Conservation (phyloP, 345 rosid species). For the Boechera retrofracta region DNA sequence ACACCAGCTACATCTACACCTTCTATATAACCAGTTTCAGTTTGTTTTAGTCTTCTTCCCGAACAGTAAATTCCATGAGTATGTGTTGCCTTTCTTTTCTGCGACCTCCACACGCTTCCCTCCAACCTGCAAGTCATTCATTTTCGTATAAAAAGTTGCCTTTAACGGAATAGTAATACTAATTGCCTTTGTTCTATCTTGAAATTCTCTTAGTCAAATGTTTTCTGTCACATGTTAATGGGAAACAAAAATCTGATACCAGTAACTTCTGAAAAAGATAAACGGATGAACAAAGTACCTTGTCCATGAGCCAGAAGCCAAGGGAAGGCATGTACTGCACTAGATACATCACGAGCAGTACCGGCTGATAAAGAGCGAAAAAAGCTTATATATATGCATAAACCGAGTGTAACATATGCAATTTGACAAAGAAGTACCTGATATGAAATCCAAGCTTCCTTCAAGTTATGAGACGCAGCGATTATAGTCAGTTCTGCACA, state of each 20-base stretch:
- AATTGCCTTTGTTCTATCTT: neutral
- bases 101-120: constrained; percentile 81
- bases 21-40: constrained; percentile 39
- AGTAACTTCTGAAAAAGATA: neutral
- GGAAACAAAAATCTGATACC: neutral
- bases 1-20: neutral
- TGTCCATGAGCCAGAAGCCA: constrained; percentile 97
- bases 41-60: constrained; percentile 73
- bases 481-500: constrained; percentile 86
- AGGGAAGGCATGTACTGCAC: constrained; percentile 87
- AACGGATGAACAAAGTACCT: constrained; percentile 54
- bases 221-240: constrained; percentile 7
- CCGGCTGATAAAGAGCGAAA: constrained; percentile 65
- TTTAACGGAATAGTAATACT: neutral
- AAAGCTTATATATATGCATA: neutral
- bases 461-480: constrained; percentile 80
- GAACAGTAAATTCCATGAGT: constrained; percentile 72
- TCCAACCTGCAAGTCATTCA: constrained; percentile 60
- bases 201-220: neutral
- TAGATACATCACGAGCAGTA: constrained; percentile 82
- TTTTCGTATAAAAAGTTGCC: neutral
- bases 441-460: constrained; percentile 95
- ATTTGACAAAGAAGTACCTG: constrained; percentile 60
- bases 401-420: neutral
- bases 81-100: constrained; percentile 67